A percentile compares a stretch with the other conserved stretches of the same genome.
Evolutionary conservation across 2,329 filamentous ascomycete species (phyloP).

Genomic region (Epichloe gansuensis): DNA sequence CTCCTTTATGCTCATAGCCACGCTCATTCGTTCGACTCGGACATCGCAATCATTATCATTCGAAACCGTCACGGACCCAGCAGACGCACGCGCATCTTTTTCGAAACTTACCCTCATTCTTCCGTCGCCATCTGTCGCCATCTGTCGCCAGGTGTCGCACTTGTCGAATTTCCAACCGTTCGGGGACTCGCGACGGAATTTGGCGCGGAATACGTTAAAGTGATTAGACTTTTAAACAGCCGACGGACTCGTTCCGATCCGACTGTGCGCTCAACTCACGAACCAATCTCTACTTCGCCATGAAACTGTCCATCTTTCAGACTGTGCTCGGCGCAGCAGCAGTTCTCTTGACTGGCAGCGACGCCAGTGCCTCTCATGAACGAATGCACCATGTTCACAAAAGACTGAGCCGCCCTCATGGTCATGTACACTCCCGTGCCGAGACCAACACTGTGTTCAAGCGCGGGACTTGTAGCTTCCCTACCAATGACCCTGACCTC

Average conservation of each 20-base stretch:
- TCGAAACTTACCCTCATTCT: not conserved
- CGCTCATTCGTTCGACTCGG: not conserved
- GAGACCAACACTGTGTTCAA: slow-evolving; percentile 30
- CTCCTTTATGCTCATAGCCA: not conserved
- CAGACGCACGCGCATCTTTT: not conserved
- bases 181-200: not conserved
- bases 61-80: not conserved
- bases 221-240: not conserved
- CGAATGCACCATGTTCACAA: slow-evolving; percentile 28
- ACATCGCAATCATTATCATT: not conserved
- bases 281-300: slow-evolving; percentile 17
- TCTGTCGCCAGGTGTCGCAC: not conserved
- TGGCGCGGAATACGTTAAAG: not conserved
- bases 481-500: slow-evolving; percentile 48
- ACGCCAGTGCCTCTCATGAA: slow-evolving; percentile 20
- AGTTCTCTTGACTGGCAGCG: slow-evolving; percentile 28
- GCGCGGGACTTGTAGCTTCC: slow-evolving; percentile 51
- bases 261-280: not conserved
- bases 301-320: slow-evolving; percentile 42
- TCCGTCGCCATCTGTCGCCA: not conserved
- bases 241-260: not conserved
- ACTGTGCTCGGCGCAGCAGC: slow-evolving; percentile 37
- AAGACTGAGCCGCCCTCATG: slow-evolving; percentile 16
- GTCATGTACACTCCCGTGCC: slow-evolving; percentile 10
- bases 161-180: not conserved